Conservation (phyloP, 768 basidiomycete species). For the Mycena albidolilacea region DNA sequence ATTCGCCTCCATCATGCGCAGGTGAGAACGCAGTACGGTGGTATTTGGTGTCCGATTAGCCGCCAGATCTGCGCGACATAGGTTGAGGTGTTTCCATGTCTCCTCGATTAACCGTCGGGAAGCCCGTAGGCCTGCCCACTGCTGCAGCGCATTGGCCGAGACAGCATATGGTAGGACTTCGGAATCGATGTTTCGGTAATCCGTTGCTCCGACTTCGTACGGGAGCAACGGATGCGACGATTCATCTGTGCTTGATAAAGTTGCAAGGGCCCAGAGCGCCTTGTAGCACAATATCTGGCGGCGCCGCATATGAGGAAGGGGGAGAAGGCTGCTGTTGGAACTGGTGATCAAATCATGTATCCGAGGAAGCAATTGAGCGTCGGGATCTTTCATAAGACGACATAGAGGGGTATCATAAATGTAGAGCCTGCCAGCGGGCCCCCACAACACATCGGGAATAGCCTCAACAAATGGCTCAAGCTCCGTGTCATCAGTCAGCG, state of each 20-base stretch:
- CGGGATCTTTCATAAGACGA: slow-evolving; percentile 16
- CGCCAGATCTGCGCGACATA: slow-evolving; percentile 1
- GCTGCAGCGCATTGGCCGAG: slow-evolving; percentile 5
- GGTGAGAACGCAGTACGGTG: slow-evolving; percentile 1
- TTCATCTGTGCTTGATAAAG: slow-evolving; percentile 16
- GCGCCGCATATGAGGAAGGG: neutral
- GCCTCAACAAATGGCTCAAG: slow-evolving; percentile 22
- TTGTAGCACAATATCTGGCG: slow-evolving; percentile 19
- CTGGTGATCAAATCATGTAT: slow-evolving; percentile 1
- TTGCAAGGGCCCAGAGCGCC: slow-evolving; percentile 18
- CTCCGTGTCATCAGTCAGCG: slow-evolving; percentile 25
- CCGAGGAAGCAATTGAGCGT: slow-evolving; percentile 6
- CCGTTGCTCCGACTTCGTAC: neutral
- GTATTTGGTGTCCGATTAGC: slow-evolving; percentile 3
- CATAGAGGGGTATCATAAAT: slow-evolving; percentile 3
- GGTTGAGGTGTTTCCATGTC: slow-evolving; percentile 5
- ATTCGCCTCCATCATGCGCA: slow-evolving; percentile 3
- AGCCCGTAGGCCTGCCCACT: slow-evolving; percentile 7
- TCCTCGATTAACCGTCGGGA: slow-evolving; percentile 9
- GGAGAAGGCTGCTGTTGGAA: slow-evolving; percentile 7
- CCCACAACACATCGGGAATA: slow-evolving; percentile 24
- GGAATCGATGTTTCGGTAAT: slow-evolving; percentile 2
- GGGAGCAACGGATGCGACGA: slow-evolving; percentile 9
- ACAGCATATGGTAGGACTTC: slow-evolving; percentile 8
- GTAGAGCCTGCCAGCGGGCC: slow-evolving; percentile 7